Percentiles rank a stretch among this genome's conserved stretches.
Conservation (phyloP, 352 stramenopile genomes). For the Globisporangium viniferum region DNA sequence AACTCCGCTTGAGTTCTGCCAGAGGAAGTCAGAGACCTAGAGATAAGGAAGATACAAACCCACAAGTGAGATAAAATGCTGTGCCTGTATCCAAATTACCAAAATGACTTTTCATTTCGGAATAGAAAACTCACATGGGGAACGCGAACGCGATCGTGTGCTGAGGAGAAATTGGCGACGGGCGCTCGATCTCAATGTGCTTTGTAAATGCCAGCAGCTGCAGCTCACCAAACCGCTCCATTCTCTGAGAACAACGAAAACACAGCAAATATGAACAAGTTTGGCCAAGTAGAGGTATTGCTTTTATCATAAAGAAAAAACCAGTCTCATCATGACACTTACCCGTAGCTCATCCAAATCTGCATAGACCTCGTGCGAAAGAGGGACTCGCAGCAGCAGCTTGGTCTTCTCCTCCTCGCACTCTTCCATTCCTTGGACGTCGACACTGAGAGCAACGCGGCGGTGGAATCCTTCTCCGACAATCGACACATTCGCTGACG, state of each 20-base stretch:
- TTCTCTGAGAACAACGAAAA: conserved; percentile 26
- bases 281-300: neutral
- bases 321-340: neutral
- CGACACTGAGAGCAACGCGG: conserved; percentile 30
- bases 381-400: conserved; percentile 35
- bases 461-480: conserved; percentile 47
- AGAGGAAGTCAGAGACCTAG: conserved; percentile 12
- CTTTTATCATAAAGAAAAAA: neutral
- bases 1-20: conserved; percentile 31
- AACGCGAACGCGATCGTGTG: conserved; percentile 50
- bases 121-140: conserved; percentile 26
- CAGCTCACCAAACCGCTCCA: conserved; percentile 52
- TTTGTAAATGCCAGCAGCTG: conserved; percentile 43
- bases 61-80: neutral
- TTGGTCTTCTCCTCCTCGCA: conserved; percentile 4
- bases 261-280: neutral
- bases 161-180: conserved; percentile 46
- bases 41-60: neutral
- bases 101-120: neutral
- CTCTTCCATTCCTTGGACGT: conserved; percentile 11
- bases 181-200: conserved; percentile 66
- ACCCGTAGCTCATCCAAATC: conserved; percentile 61
- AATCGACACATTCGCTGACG: conserved; percentile 18
- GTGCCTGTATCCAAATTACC: neutral
- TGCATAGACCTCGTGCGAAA: conserved; percentile 42